These are phyloP conservation scores for Chalciporus sp. DNA, from an alignment of 1,284 basidiomycete species.

Conservation along the genomic window DNA sequence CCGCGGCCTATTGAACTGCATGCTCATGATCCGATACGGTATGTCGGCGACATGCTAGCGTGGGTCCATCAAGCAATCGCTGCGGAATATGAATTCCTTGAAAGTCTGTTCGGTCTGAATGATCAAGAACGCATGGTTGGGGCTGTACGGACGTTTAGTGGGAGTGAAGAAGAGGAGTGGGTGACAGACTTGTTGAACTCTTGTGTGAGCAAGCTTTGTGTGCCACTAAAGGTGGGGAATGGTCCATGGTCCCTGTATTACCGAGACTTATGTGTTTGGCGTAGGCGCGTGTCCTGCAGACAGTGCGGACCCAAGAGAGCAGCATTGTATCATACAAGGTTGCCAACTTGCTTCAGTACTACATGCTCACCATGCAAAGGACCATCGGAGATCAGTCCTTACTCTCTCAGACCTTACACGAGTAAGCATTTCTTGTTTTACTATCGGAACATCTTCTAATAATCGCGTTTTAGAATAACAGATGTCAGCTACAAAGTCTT, in stretches of 20 bases:
- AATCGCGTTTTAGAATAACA: conserved; percentile 60
- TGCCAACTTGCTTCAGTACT: conserved; percentile 93
- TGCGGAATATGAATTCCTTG: conserved; percentile 91
- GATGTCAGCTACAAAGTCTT: conserved; percentile 82
- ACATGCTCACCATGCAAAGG: conserved; percentile 87
- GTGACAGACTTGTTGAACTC: conserved; percentile 84
- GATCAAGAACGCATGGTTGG: conserved; percentile 68
- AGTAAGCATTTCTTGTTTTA: conserved; percentile 54
- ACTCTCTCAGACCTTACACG: conserved; percentile 76
- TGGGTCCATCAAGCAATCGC: conserved; percentile 98
- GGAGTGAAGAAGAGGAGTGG: conserved; percentile 76
- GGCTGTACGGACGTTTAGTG: conserved; percentile 57
- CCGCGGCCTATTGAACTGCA: conserved; percentile 96
- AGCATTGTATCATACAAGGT: conserved; percentile 91
- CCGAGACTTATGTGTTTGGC: background rate
- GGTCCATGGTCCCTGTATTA: background rate
- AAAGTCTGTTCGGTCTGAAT: conserved; percentile 76
- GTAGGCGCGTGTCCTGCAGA: conserved; percentile 88
- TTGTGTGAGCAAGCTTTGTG: conserved; percentile 82
- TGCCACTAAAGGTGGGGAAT: conserved; percentile 74
- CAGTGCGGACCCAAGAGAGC: conserved; percentile 90
- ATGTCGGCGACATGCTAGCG: conserved; percentile 97
- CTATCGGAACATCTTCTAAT: background rate
- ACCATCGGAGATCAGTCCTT: conserved; percentile 85
- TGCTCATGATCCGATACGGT: conserved; percentile 94